phyloP scores from a whole-genome alignment of 495 filamentous ascomycete species.

The Penicillium parvum region DNA sequence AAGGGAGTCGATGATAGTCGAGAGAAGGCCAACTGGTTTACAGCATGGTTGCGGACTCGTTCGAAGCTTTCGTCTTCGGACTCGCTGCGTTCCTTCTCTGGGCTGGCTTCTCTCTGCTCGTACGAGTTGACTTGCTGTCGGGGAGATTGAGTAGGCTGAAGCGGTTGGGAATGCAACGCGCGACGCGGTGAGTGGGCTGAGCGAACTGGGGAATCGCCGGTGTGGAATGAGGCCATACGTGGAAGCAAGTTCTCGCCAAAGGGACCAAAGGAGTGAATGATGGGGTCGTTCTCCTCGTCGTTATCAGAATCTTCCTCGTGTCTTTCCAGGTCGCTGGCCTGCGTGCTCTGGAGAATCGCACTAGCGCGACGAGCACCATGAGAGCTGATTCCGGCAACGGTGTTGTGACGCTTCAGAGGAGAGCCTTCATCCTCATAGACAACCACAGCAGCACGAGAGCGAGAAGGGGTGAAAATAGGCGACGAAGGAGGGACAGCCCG shows the following conservation, averaged over 20 bases:
- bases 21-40: conserved; percentile 95
- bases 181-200: conserved; percentile 30
- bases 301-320: conserved; percentile 66
- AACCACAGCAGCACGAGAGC: conserved; percentile 47
- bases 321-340: conserved; percentile 54
- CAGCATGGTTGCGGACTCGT: conserved; percentile 66
- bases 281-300: conserved; percentile 90
- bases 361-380: conserved; percentile 25
- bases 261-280: conserved; percentile 84
- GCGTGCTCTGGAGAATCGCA: conserved; percentile 35
- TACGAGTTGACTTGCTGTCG: conserved; percentile 25
- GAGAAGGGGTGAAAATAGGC: conserved; percentile 37
- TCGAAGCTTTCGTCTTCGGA: conserved; percentile 33
- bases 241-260: conserved; percentile 77
- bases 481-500: conserved; percentile 42
- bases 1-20: conserved; percentile 90
- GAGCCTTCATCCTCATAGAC: conserved; percentile 58
- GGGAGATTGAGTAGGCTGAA: conserved; percentile 36
- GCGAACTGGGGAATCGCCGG: conserved; percentile 51
- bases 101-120: conserved; percentile 23
- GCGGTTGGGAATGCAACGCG: conserved; percentile 29
- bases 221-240: conserved; percentile 69
- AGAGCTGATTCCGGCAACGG: conserved; percentile 21
- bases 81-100: conserved; percentile 30
- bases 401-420: conserved; percentile 33